phyloP scores from a whole-genome alignment of 306 rosid genomes.

The Cicer bijugum region DNA sequence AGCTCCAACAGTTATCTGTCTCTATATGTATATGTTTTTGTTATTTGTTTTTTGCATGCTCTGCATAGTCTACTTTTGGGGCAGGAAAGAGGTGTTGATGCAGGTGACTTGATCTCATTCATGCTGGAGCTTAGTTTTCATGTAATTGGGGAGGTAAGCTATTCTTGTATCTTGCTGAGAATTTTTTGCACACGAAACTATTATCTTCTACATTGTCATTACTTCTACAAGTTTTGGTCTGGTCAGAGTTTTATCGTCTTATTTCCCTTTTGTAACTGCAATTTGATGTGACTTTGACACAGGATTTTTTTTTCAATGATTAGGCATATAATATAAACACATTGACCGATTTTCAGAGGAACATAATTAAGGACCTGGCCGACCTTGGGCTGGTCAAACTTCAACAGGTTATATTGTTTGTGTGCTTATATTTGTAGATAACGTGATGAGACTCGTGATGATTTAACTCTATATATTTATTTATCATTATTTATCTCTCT shows the following conservation, averaged over 20 bases:
- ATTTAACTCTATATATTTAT: constrained; percentile 38
- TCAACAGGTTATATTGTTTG: constrained; percentile 73
- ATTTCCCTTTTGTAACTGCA: constrained; percentile 23
- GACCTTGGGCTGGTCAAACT: constrained; percentile 95
- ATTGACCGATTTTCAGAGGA: constrained; percentile 75
- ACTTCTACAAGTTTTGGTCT: constrained; percentile 21
- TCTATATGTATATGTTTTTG: constrained; percentile 4
- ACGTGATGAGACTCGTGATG: constrained; percentile 30
- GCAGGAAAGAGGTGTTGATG: constrained; percentile 88
- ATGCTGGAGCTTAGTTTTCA: constrained; percentile 98
- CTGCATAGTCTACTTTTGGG: constrained; percentile 43
- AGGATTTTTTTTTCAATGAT: constrained; percentile 39
- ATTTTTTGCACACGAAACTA: constrained; percentile 24
- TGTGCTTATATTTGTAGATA: constrained; percentile 40
- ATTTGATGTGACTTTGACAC: constrained; percentile 39
- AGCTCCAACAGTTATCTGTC: constrained; percentile 23
- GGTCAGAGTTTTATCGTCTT: constrained; percentile 25
- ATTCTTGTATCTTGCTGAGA: constrained; percentile 33
- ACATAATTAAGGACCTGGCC: constrained; percentile 76
- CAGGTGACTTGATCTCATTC: constrained; percentile 87
- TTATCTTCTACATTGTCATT: constrained; percentile 7
- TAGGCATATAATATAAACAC: constrained; percentile 83
- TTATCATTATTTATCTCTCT: constrained; percentile 23
- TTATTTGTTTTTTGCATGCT: constrained; percentile 29
- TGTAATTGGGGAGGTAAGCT: constrained; percentile 84